Percentiles rank a stretch among this genome's conserved stretches.
phyloP scores from a whole-genome alignment of 2,329 filamentous ascomycete species.

The Penicillium sp. region DNA sequence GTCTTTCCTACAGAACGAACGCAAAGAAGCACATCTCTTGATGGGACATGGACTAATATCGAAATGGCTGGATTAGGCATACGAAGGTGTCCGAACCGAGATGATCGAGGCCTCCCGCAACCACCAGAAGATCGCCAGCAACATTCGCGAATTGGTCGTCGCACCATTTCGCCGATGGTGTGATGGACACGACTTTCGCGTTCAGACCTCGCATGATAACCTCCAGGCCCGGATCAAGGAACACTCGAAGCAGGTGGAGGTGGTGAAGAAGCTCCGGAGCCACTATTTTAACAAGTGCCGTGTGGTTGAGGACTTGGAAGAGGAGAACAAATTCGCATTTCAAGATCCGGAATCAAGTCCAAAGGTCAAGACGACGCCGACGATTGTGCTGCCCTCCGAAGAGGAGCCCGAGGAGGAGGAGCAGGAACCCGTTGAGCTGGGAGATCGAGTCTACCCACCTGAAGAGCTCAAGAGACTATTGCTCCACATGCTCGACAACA shows the following conservation, averaged over 20 bases:
- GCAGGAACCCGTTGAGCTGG: constrained; percentile 84
- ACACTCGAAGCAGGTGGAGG: constrained; percentile 88
- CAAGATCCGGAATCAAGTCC: constrained; percentile 79
- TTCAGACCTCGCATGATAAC: constrained; percentile 94
- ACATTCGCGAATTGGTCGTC: constrained; percentile 93
- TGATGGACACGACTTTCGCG: constrained; percentile 86
- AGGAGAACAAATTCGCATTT: constrained; percentile 98
- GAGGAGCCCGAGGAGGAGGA: constrained; percentile 73
- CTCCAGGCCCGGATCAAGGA: constrained; percentile 88
- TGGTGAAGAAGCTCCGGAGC: constrained; percentile 89
- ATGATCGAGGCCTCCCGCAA: constrained; percentile 89
- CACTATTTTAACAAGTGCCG: constrained; percentile 99
- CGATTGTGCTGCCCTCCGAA: constrained; percentile 82
- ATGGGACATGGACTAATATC: background rate
- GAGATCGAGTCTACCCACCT: constrained; percentile 81
- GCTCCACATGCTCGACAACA: constrained; percentile 79
- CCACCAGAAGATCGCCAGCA: constrained; percentile 94
- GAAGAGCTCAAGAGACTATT: constrained; percentile 92
- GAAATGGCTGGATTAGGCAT: constrained; percentile 64
- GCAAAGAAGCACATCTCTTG: no score
- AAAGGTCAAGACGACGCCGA: constrained; percentile 59
- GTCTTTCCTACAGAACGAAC: background rate
- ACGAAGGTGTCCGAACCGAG: constrained; percentile 87
- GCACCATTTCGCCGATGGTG: constrained; percentile 95
- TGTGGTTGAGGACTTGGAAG: constrained; percentile 91